Evolutionary conservation across 1,284 basidiomycete genomes (phyloP).

Genomic region (Coniferiporia weirii): DNA sequence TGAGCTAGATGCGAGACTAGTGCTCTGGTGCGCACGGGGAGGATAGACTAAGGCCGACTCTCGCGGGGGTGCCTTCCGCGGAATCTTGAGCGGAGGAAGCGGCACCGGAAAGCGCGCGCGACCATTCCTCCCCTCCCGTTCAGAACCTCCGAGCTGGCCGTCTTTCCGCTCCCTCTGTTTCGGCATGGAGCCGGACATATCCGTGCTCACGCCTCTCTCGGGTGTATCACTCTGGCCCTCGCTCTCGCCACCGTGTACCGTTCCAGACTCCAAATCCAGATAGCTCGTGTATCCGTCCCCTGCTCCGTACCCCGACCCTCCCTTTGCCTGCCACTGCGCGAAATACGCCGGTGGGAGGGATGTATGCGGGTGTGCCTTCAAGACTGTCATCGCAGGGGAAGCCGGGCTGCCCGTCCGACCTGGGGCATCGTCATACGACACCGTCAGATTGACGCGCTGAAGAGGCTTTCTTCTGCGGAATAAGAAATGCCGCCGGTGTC

Average conservation of each 20-base stretch:
- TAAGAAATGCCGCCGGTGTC: not conserved
- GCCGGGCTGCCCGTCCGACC: not conserved
- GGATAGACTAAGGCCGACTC: not conserved
- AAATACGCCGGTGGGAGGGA: conserved; percentile 12
- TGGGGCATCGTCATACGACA: not conserved
- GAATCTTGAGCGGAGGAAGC: not conserved
- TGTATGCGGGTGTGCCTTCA: conserved; percentile 9
- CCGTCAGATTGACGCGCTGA: not conserved
- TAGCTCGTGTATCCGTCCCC: conserved; percentile 1
- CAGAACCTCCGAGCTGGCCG: not conserved
- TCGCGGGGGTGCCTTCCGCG: not conserved
- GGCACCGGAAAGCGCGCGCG: not conserved
- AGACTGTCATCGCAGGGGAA: not conserved
- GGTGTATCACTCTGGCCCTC: not conserved
- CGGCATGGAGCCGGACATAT: not conserved
- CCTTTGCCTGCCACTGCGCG: not conserved
- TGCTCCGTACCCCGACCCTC: not conserved
- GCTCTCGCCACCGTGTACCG: not conserved
- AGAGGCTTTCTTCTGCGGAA: not conserved
- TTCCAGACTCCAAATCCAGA: conserved; percentile 13
- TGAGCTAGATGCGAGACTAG: not conserved
- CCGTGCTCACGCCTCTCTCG: not conserved
- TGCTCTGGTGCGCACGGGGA: not conserved
- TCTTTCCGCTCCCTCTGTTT: not conserved
- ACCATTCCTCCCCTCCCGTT: not conserved